Percentiles rank a stretch among this genome's conserved stretches.
phyloP scores from a whole-genome alignment of 345 rosid genomes.

The Euphorbia tirucalli region DNA sequence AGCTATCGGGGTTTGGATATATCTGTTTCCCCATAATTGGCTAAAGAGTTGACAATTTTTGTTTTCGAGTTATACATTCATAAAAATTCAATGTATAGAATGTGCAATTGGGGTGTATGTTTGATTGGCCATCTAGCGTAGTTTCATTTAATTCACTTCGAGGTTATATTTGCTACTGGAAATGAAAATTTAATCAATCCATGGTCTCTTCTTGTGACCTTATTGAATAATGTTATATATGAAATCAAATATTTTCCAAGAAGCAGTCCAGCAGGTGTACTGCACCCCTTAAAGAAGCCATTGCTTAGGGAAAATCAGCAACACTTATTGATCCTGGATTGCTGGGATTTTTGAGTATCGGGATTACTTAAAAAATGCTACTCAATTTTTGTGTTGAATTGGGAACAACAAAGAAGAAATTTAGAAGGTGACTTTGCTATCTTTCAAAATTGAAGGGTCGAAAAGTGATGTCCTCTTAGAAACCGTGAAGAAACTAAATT shows the following conservation, averaged over 20 bases:
- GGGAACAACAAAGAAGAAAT: not conserved
- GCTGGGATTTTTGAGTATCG: not conserved
- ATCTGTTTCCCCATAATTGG: not conserved
- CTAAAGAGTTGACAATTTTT: not conserved
- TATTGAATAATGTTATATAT: not conserved
- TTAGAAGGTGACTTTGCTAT: not conserved
- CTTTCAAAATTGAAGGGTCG: not conserved
- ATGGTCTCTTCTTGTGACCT: no score
- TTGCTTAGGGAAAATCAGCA: not conserved
- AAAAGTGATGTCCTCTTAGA: not conserved
- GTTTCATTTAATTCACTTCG: not conserved
- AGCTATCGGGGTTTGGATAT: not conserved
- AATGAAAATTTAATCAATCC: not conserved
- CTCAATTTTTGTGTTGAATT: not conserved
- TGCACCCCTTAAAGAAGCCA: not conserved
- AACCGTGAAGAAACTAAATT: not conserved
- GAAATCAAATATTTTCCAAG: no score
- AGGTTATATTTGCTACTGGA: not conserved
- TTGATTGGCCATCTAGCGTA: no score
- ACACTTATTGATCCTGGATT: not conserved
- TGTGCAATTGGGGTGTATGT: no score
- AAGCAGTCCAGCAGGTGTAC: not conserved
- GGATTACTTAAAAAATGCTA: not conserved
- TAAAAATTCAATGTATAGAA: not conserved
- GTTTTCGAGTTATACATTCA: conserved; percentile 1